Conservation (phyloP, 2,329 filamentous ascomycete genomes). For the Neoscytalidium dimidiatum region DNA sequence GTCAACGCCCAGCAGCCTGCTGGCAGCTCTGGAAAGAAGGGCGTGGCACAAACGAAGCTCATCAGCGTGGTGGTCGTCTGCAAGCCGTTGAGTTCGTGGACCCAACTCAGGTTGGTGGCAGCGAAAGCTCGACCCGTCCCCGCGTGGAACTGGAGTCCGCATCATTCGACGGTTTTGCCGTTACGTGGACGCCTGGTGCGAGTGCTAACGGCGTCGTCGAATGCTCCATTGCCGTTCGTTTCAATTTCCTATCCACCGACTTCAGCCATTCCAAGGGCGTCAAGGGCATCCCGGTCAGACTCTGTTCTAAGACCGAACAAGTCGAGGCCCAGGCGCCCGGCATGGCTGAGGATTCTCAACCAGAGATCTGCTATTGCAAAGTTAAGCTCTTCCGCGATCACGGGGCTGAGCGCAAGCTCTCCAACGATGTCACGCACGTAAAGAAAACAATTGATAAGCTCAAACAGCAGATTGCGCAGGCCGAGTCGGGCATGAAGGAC, state of each 20-base stretch:
- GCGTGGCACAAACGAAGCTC: conserved; percentile 90
- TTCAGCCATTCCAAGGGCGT: conserved; percentile 99
- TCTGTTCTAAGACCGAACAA: conserved; percentile 86
- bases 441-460: conserved; percentile 97
- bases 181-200: conserved; percentile 76
- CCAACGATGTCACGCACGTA: conserved; percentile 91
- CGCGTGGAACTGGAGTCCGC: conserved; percentile 57
- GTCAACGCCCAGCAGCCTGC: conserved; percentile 76
- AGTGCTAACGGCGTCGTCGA: conserved; percentile 66
- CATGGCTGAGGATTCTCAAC: conserved; percentile 48
- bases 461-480: conserved; percentile 87
- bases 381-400: conserved; percentile 97
- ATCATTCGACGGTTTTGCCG: conserved; percentile 92
- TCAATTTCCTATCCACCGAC: conserved; percentile 98
- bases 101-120: conserved; percentile 56
- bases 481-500: conserved; percentile 61
- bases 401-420: conserved; percentile 89
- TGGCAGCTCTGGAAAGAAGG: conserved; percentile 98
- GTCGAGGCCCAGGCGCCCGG: conserved; percentile 45
- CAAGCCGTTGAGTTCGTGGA: conserved; percentile 95
- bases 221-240: conserved; percentile 85
- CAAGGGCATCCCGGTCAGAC: conserved; percentile 90
- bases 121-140: conserved; percentile 50
- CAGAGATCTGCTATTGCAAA: conserved; percentile 90
- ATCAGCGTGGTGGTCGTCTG: conserved; percentile 87